These are phyloP conservation scores for Radiomyces spectabilis DNA, from an alignment of 192 early-diverging fungal genomes.

Conservation along the genomic window DNA sequence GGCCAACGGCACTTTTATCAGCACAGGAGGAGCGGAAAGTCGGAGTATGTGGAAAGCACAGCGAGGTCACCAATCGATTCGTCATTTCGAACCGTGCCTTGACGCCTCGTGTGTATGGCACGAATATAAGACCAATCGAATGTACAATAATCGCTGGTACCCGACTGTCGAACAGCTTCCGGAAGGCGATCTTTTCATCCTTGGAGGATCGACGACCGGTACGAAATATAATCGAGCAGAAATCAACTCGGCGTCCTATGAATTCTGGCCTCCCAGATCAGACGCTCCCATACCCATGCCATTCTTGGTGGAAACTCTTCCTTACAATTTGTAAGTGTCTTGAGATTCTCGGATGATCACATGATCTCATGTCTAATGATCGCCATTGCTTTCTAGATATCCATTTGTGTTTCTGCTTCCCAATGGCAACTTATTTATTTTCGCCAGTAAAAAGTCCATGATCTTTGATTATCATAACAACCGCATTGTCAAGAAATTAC, in stretches of 20 bases:
- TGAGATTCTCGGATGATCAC: neutral
- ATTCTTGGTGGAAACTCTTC: slow-evolving; percentile 39
- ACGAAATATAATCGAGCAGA: slow-evolving; percentile 23
- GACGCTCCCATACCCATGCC: slow-evolving; percentile 24
- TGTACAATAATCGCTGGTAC: slow-evolving; percentile 46
- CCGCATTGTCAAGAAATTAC: slow-evolving; percentile 30
- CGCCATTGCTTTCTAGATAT: slow-evolving; percentile 11
- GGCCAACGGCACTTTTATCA: slow-evolving; percentile 38
- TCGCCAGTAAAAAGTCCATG: slow-evolving; percentile 45
- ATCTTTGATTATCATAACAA: slow-evolving; percentile 40
- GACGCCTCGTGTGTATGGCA: slow-evolving; percentile 36
- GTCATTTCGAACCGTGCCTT: slow-evolving; percentile 37
- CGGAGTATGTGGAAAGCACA: slow-evolving; percentile 9
- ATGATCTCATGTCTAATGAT: neutral
- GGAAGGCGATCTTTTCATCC: slow-evolving; percentile 41
- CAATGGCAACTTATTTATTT: slow-evolving; percentile 40
- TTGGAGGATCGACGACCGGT: slow-evolving; percentile 46
- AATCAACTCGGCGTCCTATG: slow-evolving; percentile 32
- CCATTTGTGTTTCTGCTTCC: slow-evolving; percentile 45
- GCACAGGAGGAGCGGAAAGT: slow-evolving; percentile 41
- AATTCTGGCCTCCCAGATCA: slow-evolving; percentile 26
- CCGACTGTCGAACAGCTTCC: slow-evolving; percentile 33
- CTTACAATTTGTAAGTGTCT: slow-evolving; percentile 33
- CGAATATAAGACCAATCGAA: slow-evolving; percentile 26
- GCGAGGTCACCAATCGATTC: slow-evolving; percentile 35